Conservation (phyloP, 2,329 filamentous ascomycete genomes). For the Davidsoniella eucalypti region DNA sequence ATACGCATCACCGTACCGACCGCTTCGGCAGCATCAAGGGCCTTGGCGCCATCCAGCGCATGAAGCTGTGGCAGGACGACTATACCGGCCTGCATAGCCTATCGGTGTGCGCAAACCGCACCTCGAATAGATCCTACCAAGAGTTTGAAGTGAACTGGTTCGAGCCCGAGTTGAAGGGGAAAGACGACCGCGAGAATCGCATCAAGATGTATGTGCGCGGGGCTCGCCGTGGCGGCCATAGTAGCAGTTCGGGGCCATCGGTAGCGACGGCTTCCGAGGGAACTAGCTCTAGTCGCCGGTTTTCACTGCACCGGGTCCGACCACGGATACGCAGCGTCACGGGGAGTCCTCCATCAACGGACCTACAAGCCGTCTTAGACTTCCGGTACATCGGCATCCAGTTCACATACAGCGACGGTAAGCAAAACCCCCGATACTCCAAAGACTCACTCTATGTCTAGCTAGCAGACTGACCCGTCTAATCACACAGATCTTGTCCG, state of each 20-base stretch:
- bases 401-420: constrained; percentile 31
- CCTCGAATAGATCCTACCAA: constrained; percentile 26
- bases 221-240: too few relatives aligned
- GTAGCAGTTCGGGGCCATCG: too few relatives aligned
- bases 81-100: constrained; percentile 31
- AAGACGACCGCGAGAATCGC: constrained; percentile 30
- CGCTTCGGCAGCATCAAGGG: constrained; percentile 33
- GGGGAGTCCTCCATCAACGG: too few relatives aligned
- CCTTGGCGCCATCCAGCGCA: constrained; percentile 33
- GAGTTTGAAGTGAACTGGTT: constrained; percentile 33
- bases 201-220: constrained; percentile 26
- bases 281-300: constrained; percentile 25
- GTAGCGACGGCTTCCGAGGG: constrained; percentile 19
- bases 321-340: constrained; percentile 21
- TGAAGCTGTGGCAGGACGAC: constrained; percentile 35
- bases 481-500: too few relatives aligned
- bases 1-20: constrained; percentile 32
- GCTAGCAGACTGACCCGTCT: too few relatives aligned
- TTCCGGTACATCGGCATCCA: constrained; percentile 34
- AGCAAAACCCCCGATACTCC: not conserved
- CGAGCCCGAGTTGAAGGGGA: constrained; percentile 28
- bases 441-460: not conserved
- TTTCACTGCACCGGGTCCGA: constrained; percentile 28
- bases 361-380: constrained; percentile 16
- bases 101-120: constrained; percentile 30